Evolutionary conservation across 176 grass and related monocot genomes (phyloP).

Genomic region (barley (Hordeum vulgare)): MorexV3_pseudomolecules_assembly NC_058519.1:96591085-96591584

Average conservation of each 20-base stretch:
- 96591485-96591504: not conserved
- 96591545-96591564: not conserved
- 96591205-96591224: no score
- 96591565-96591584: not conserved
- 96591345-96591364: not conserved
- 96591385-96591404: not conserved
- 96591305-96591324: not conserved
- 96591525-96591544: not conserved
- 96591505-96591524: not conserved
- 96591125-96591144: no score
- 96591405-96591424: not conserved
- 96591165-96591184: no score
- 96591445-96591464: not conserved
- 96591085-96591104: no score
- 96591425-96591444: not conserved
- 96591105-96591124: no score
- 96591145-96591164: no score
- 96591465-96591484: not conserved
- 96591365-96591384: not conserved
- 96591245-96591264: no score
- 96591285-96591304: no score
- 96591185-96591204: no score
- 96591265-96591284: no score
- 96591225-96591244: no score
- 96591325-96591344: not conserved